These are phyloP conservation scores for Amanita thiersii DNA, from an alignment of 768 basidiomycete species.

Conservation along the genomic window DNA sequence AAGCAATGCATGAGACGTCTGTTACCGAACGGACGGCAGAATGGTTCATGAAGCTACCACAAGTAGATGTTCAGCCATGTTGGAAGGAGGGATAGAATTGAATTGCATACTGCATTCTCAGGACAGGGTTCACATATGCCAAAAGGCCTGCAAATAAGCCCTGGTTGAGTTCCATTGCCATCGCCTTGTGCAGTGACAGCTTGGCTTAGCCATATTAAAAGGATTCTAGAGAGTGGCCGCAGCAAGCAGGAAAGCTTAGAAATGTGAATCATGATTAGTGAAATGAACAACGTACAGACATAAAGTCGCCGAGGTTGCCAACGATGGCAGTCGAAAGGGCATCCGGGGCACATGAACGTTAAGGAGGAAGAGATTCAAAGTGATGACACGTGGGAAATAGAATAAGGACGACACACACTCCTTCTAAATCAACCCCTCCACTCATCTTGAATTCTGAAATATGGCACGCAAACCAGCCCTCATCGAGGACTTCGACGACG, in stretches of 20 bases:
- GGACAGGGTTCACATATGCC: slow-evolving; percentile 61
- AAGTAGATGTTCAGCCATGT: slow-evolving; percentile 4
- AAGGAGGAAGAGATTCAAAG: slow-evolving; percentile 7
- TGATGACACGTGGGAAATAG: slow-evolving; percentile 13
- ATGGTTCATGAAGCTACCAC: slow-evolving; percentile 71
- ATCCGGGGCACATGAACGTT: slow-evolving; percentile 15
- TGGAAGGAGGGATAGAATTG: neutral
- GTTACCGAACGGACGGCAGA: slow-evolving; percentile 95
- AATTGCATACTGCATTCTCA: slow-evolving; percentile 42
- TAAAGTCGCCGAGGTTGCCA: slow-evolving; percentile 21
- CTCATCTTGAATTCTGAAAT: neutral
- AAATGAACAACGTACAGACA: slow-evolving; percentile 26
- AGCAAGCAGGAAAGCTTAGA: neutral
- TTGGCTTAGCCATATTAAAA: slow-evolving; percentile 11
- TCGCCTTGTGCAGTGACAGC: slow-evolving; percentile 8
- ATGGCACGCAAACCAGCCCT: slow-evolving; percentile 70
- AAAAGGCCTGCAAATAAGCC: slow-evolving; percentile 43
- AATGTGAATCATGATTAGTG: neutral
- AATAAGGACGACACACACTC: neutral
- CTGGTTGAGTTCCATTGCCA: slow-evolving; percentile 21
- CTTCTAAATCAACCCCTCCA: neutral
- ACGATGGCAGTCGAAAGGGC: slow-evolving; percentile 7
- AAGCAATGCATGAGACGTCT: slow-evolving; percentile 82
- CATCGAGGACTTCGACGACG: slow-evolving; percentile 87
- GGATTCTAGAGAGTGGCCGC: slow-evolving; percentile 8